A percentile compares a stretch with the other conserved stretches of the same genome.
Conservation (phyloP, 257 asterid genomes). For the Solanum sejunctum region DNA sequence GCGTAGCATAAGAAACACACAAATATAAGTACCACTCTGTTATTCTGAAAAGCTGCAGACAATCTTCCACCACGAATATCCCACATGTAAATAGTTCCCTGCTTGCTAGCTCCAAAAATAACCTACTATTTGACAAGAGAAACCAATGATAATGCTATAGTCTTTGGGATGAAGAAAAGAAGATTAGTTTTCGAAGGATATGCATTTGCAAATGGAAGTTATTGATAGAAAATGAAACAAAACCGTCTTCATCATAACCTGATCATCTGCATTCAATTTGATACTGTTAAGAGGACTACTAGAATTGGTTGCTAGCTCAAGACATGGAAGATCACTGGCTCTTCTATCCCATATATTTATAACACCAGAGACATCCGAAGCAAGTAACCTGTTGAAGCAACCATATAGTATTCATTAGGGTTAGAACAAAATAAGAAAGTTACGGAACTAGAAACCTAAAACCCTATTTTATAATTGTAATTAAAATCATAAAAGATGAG, state of each 20-base stretch:
- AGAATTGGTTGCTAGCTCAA: constrained; percentile 55
- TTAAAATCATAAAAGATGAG: background rate
- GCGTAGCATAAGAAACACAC: background rate
- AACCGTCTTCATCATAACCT: constrained; percentile 29
- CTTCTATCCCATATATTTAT: constrained; percentile 94
- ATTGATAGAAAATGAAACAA: background rate
- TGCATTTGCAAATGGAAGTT: background rate
- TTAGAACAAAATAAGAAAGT: background rate
- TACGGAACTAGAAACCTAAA: background rate
- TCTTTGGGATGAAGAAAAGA: background rate
- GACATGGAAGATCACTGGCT: constrained; percentile 55
- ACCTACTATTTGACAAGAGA: constrained; percentile 34
- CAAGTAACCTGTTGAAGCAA: constrained; percentile 52
- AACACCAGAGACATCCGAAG: constrained; percentile 71
- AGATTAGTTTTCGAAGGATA: background rate
- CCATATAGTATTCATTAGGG: background rate
- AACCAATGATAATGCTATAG: background rate
- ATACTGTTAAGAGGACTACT: constrained; percentile 58
- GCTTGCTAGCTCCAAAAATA: constrained; percentile 78
- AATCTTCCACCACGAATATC: constrained; percentile 92
- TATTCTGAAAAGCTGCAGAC: constrained; percentile 50
- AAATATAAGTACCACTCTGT: constrained; percentile 44
- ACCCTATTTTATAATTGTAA: background rate
- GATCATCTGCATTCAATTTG: constrained; percentile 59
- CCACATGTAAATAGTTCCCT: constrained; percentile 72